Evolutionary conservation across 331 rosid species (phyloP).

Genomic region (Rhamnella rubrinervis): DNA sequence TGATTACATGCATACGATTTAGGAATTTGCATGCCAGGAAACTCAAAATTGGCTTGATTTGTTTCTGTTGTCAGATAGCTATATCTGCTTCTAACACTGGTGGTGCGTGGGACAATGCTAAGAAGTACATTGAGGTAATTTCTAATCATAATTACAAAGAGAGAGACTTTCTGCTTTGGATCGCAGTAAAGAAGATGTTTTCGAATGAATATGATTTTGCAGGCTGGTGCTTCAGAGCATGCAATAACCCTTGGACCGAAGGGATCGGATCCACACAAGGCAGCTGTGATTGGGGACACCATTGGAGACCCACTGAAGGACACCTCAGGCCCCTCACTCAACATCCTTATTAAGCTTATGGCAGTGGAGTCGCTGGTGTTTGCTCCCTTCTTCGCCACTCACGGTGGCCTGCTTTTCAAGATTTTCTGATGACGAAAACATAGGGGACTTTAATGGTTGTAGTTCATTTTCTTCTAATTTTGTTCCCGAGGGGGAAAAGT

Average conservation of each 20-base stretch:
- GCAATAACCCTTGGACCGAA: conserved; percentile 76
- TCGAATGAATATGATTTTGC: neutral
- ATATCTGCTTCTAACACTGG: conserved; percentile 87
- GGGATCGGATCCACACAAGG: conserved; percentile 82
- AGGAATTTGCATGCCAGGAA: too few species aligned
- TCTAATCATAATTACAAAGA: neutral
- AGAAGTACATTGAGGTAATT: conserved; percentile 70
- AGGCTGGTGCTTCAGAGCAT: conserved; percentile 86
- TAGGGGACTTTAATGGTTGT: neutral
- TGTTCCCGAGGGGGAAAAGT: conserved; percentile 18
- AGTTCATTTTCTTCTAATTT: conserved; percentile 22
- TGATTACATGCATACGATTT: neutral
- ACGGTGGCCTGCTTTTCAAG: conserved; percentile 78
- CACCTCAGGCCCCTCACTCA: conserved; percentile 83
- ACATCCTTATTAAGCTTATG: conserved; percentile 88
- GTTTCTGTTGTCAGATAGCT: conserved; percentile 47
- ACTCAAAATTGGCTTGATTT: neutral
- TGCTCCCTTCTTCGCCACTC: conserved; percentile 86
- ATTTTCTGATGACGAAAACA: conserved; percentile 31
- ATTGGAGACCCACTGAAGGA: conserved; percentile 87
- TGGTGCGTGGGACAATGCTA: conserved; percentile 88
- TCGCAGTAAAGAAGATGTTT: too few species aligned
- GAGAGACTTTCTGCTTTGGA: neutral
- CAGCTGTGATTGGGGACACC: conserved; percentile 85
- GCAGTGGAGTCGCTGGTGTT: conserved; percentile 83